Conservation (phyloP, 2,329 filamentous ascomycete species). For the Alternaria dauci region DNA sequence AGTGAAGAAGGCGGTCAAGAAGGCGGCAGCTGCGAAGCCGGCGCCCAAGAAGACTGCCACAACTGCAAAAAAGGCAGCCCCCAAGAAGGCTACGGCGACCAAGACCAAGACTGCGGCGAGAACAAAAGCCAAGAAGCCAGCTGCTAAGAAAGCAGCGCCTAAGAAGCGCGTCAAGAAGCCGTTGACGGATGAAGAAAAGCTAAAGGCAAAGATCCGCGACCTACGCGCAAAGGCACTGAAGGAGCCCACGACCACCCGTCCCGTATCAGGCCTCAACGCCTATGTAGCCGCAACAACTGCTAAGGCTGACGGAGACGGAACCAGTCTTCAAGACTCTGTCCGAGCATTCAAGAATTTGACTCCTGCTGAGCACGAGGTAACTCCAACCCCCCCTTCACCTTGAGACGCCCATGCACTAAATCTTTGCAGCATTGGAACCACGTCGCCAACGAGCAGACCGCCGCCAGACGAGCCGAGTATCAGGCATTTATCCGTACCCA, state of each 20-base stretch:
- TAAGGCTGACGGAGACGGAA: too few relatives aligned
- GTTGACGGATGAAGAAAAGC: slow-evolving; percentile 42
- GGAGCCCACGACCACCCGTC: slow-evolving; percentile 32
- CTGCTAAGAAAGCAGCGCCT: slow-evolving; percentile 29
- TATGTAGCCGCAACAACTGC: slow-evolving; percentile 36
- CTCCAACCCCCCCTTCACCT: neutral
- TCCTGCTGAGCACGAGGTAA: slow-evolving; percentile 49
- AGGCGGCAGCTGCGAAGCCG: slow-evolving; percentile 30
- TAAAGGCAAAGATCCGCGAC: slow-evolving; percentile 36
- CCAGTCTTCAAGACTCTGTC: neutral
- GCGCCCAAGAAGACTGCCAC: slow-evolving; percentile 40
- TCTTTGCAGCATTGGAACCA: slow-evolving; percentile 62
- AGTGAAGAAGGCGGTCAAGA: slow-evolving; percentile 43
- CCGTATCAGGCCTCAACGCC: slow-evolving; percentile 22
- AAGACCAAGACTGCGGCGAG: slow-evolving; percentile 22
- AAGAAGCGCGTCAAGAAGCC: slow-evolving; percentile 37
- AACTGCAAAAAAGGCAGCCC: slow-evolving; percentile 34
- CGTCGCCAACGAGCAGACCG: slow-evolving; percentile 57
- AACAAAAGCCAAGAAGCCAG: slow-evolving; percentile 27
- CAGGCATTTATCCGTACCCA: slow-evolving; percentile 64
- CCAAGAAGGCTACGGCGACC: slow-evolving; percentile 24
- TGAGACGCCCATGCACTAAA: slow-evolving; percentile 10
- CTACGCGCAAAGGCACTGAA: slow-evolving; percentile 51
- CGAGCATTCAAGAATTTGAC: slow-evolving; percentile 38
- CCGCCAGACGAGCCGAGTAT: slow-evolving; percentile 55